Conservation (phyloP, 352 stramenopile genomes). For the Pythium aristosporum region DNA sequence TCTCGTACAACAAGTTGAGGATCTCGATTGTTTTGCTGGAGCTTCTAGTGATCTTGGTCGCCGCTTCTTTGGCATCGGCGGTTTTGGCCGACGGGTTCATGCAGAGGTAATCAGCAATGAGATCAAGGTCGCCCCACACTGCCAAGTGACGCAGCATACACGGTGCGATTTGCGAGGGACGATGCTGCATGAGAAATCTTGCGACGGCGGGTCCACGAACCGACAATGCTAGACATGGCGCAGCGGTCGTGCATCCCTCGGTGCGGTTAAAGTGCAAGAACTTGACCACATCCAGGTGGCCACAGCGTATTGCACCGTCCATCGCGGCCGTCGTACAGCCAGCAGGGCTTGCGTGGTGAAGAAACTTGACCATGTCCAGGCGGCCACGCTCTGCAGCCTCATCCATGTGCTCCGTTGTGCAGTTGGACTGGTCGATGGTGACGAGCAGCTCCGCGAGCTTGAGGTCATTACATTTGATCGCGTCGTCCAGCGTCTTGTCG, state of each 20-base stretch:
- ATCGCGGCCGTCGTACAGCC: constrained; percentile 40
- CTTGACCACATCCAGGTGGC: constrained; percentile 35
- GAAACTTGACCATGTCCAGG: constrained; percentile 33
- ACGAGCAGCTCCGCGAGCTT: constrained; percentile 33
- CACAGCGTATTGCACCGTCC: constrained; percentile 30
- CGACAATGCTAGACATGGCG: constrained; percentile 8
- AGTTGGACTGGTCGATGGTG: constrained; percentile 17
- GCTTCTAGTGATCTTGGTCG: too few relatives aligned
- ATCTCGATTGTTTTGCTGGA: too few relatives aligned
- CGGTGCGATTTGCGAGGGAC: neutral
- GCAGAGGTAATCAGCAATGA: too few relatives aligned
- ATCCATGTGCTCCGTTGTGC: constrained; percentile 32
- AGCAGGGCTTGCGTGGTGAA: constrained; percentile 29
- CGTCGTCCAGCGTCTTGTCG: neutral
- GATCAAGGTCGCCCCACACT: too few relatives aligned
- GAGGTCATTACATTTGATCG: constrained; percentile 2
- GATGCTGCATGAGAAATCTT: neutral
- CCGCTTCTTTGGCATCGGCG: too few relatives aligned
- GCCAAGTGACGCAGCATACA: neutral
- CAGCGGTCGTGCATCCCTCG: constrained; percentile 38
- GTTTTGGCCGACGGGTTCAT: too few relatives aligned
- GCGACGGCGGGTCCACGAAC: neutral
- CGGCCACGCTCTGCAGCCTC: constrained; percentile 27
- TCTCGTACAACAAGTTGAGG: too few relatives aligned
- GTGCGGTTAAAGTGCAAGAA: constrained; percentile 38